Evolutionary conservation across 176 grass and related monocot species (phyloP).

Genomic region (Aegilops longissima): DNA sequence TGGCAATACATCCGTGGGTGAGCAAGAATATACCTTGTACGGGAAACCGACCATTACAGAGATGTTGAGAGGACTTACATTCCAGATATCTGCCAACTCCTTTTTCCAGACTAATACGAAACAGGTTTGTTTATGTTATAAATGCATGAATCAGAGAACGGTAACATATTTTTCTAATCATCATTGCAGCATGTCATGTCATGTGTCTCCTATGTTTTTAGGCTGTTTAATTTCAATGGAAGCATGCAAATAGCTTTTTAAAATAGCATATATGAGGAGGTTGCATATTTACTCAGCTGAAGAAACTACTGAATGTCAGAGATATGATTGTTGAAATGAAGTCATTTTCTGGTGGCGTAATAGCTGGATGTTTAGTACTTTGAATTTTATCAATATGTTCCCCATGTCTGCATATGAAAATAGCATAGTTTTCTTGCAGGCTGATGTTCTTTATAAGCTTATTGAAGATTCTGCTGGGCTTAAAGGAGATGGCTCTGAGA

Average conservation of each 20-base stretch:
- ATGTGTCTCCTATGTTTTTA: neutral
- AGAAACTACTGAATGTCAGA: neutral
- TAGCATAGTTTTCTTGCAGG: constrained; percentile 40
- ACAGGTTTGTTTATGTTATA: constrained; percentile 54
- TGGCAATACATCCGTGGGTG: constrained; percentile 84
- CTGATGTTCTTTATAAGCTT: constrained; percentile 89
- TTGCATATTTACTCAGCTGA: neutral
- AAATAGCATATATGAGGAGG: neutral
- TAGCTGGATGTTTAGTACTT: neutral
- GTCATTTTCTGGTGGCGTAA: neutral
- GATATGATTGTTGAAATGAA: constrained; percentile 10
- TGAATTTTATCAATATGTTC: neutral
- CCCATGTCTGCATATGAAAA: constrained; percentile 9
- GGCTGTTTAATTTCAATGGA: neutral
- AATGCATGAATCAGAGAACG: constrained; percentile 1
- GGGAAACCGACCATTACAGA: constrained; percentile 86
- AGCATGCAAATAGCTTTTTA: constrained; percentile 23
- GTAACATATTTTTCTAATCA: neutral
- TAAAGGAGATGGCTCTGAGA: constrained; percentile 87
- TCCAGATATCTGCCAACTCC: constrained; percentile 98
- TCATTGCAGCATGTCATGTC: neutral
- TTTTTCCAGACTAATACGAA: constrained; percentile 99
- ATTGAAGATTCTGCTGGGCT: constrained; percentile 83
- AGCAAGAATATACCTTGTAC: constrained; percentile 86
- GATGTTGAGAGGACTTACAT: constrained; percentile 90